A percentile compares a stretch with the other conserved stretches of the same genome.
These are phyloP conservation scores for Ulmus americana DNA, from an alignment of 331 rosid genomes.

Conservation along the genomic window DNA sequence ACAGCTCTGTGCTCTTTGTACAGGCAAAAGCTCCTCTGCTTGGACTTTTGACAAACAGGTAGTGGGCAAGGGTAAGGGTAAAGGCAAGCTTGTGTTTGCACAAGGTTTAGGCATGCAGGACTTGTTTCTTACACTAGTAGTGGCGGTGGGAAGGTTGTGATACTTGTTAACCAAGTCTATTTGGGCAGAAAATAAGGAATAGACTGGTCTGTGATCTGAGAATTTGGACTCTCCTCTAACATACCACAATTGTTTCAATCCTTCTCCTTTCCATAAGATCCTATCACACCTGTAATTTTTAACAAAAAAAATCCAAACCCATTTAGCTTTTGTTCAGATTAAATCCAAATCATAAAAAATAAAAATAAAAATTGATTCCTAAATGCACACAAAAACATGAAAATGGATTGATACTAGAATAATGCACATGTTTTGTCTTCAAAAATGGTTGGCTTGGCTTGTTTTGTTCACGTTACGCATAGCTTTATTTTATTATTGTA, in stretches of 20 bases:
- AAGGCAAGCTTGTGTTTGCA: constrained; percentile 9
- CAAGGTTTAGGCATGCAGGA: constrained; percentile 29
- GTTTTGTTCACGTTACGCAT: not conserved
- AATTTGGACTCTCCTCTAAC: constrained; percentile 81
- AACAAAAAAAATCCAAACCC: too few species aligned
- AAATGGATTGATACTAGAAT: not conserved
- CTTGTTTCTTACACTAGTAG: not conserved
- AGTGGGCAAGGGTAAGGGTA: constrained; percentile 26
- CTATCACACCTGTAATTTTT: constrained; percentile 67
- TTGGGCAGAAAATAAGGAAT: constrained; percentile 54
- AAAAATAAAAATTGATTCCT: too few species aligned
- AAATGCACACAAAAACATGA: too few species aligned
- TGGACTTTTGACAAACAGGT: constrained; percentile 52
- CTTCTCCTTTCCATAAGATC: constrained; percentile 88
- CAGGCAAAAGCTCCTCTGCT: constrained; percentile 68
- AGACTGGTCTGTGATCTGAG: constrained; percentile 94
- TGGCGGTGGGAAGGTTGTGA: not conserved
- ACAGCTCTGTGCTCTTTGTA: too few species aligned
- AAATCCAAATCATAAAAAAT: too few species aligned
- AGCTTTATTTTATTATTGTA: not conserved
- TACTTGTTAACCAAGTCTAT: constrained; percentile 35
- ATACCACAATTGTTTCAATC: constrained; percentile 63
- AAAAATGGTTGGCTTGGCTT: not conserved
- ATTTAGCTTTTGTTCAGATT: not conserved
- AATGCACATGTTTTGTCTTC: constrained; percentile 1